Evolutionary conservation across 2,329 filamentous ascomycete species (phyloP), one percentile per base, ranked within the genome.

Genomic region (Arthrobotrys conoides): DNA sequence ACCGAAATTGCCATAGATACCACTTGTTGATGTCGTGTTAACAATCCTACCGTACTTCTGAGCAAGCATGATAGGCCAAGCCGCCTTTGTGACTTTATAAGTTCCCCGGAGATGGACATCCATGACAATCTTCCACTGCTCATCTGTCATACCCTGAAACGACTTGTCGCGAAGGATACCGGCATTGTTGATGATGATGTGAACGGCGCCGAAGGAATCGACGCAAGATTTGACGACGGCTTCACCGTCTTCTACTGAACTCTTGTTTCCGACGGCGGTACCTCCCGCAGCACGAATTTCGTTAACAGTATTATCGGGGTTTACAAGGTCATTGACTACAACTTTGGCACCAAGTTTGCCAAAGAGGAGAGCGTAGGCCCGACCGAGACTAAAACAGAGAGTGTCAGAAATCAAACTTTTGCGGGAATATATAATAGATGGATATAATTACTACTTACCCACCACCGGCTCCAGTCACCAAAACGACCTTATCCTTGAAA

Each of bases 1-100:
- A 80, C 96, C 96, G 84, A 99, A 99, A 89, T 97, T 99, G 82
- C 96, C 96, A 84, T 99, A 99, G 85, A 99, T 97, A 86, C 96
- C 96, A 82, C 92, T 96, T 61, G 96, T 98, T 41, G 93, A 97
- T 48, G 96, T 96, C 59, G 96, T 99, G 88, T 99, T 99, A 83
- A 99, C 88, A 79, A 99, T 90, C 83, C 96, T 93, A 81, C 96
- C 96, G 83, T 97, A 99, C 88, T 97, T 98, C 86, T 99, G 96
- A 89, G 97, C 97, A 66, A 98, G 88, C 88, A 99, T 93, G 86
- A 96, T 92, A 64, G 96, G 96, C 94, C 95, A 99, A 20, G 96
- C 96, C 79, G 96, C 96, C 89, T 97, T 97, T 84, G 93, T 95
- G 81, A 95, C 90, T 87, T 97, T 97, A 88, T 97, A 99, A 79